A percentile compares a stretch with the other conserved stretches of the same genome.
Conservation (phyloP, 495 filamentous ascomycete species). For the Trichoderma orchidacearum region DNA sequence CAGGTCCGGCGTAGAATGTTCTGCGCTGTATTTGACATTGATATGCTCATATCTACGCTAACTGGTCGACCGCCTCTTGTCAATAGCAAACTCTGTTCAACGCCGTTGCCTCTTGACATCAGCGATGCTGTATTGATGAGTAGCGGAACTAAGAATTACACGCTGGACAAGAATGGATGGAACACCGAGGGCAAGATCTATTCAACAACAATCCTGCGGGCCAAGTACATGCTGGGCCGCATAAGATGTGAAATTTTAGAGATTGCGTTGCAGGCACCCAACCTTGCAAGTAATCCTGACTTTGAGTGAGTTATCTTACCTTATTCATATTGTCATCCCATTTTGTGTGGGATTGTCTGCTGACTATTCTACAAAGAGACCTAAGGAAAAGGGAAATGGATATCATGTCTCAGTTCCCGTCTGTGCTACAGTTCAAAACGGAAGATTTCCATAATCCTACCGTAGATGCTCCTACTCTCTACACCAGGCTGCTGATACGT, state of each 20-base stretch:
- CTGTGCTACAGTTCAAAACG: conserved; percentile 16
- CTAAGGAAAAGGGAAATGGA: neutral
- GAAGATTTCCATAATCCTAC: conserved; percentile 15
- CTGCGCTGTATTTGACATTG: conserved; percentile 33
- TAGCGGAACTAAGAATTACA: neutral
- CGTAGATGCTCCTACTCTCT: conserved; percentile 10
- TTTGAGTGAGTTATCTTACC: conserved; percentile 3
- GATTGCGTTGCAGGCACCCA: conserved; percentile 25
- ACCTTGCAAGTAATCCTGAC: conserved; percentile 32
- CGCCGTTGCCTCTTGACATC: conserved; percentile 40
- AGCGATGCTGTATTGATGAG: conserved; percentile 19
- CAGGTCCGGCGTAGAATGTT: conserved; percentile 27
- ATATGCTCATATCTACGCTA: conserved; percentile 2
- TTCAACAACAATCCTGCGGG: conserved; percentile 28
- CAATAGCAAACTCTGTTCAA: conserved; percentile 38
- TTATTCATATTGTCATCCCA: neutral
- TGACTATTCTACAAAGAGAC: neutral
- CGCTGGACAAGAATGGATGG: conserved; percentile 42
- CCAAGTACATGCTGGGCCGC: conserved; percentile 31
- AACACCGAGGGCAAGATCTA: conserved; percentile 25
- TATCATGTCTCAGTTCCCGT: conserved; percentile 8
- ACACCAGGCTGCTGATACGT: conserved; percentile 22
- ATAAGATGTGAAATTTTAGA: conserved; percentile 47
- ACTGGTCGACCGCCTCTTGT: conserved; percentile 36
- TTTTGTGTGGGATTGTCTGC: neutral